Base-by-base conservation (phyloP, 2,329 filamentous ascomycete genomes). In the Cytospora leucostoma region DNA sequence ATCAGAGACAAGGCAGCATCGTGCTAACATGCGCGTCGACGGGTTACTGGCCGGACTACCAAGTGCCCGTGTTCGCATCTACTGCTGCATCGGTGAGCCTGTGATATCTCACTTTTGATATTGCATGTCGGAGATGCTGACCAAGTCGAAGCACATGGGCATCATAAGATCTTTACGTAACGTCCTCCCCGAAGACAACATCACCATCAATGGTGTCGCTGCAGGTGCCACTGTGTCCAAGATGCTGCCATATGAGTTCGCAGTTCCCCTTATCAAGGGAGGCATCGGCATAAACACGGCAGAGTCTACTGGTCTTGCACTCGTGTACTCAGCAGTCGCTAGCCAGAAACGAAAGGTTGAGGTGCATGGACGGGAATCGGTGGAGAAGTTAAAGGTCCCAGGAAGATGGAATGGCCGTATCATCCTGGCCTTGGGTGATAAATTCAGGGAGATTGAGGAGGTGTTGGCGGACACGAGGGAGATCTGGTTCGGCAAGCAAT, bases 151-250 rank as follows among this genome's bases (percentile, higher is more conserved):
- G 56, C 56, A 47, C 40, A 33, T 47, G 12, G 56, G 56, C 35
- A 27, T 58, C 38, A 67, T 77, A 6, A 70, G 75, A 7, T 65
- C 73, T 5, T 67, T 77, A 34, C 69, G 74, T 2, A 69, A 73
- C 0, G 65, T 69, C 1, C 49, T 74, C 5, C 49, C 52, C 8
- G 50, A 55, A 11, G 64, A 73, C 55, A 63, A 69, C 47, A 73
- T 74, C 61, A 75, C 76, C n/a, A 77, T 78, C 70, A 77, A 77
- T 53, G 70, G 62, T 5, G 75, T 79, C 12, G 76, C 75, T 0
- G 75, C 76, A 0, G 72, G 73, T 0, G 73, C 73, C 1, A 77
- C 74, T 5, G 68, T 72, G 44, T 73, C 73, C n/a, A 68, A 62
- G 2, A 59, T 76, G 5, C 63, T 77, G 1, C 71, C 73, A 2